Evolutionary conservation across 164 flowering plant species (phyloP).

Genomic region (Taxillus chinensis): DNA sequence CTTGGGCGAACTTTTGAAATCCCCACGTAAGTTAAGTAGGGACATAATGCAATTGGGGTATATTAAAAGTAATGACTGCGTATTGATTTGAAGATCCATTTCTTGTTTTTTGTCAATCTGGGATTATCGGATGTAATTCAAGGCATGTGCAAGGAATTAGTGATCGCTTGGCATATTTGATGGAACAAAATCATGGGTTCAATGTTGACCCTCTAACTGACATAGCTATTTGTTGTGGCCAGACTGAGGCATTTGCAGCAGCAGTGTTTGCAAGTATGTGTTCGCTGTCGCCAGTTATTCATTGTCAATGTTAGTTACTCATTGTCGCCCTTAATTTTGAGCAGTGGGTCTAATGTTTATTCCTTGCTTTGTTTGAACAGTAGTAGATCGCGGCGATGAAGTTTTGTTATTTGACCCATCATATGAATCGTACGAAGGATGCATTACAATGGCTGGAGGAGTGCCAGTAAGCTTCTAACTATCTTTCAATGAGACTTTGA

Average conservation of each 20-base stretch:
- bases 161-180: constrained; percentile 36
- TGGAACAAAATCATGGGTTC: constrained; percentile 44
- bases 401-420: constrained; percentile 72
- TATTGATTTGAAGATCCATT: too few species aligned
- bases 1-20: too few species aligned
- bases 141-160: constrained; percentile 85
- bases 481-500: too few species aligned
- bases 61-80: too few species aligned
- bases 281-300: neutral
- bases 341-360: neutral
- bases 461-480: constrained; percentile 63
- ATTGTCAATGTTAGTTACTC: neutral
- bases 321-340: neutral
- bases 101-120: too few species aligned
- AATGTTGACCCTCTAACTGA: constrained; percentile 54
- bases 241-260: constrained; percentile 81
- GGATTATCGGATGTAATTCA: too few species aligned
- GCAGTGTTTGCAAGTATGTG: constrained; percentile 57
- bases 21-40: too few species aligned
- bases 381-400: constrained; percentile 67
- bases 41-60: too few species aligned
- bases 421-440: constrained; percentile 65
- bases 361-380: constrained; percentile 18
- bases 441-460: constrained; percentile 68
- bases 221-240: constrained; percentile 75